Conservation (phyloP, 23 red algal species). For the Gracilaria caudata region DNA sequence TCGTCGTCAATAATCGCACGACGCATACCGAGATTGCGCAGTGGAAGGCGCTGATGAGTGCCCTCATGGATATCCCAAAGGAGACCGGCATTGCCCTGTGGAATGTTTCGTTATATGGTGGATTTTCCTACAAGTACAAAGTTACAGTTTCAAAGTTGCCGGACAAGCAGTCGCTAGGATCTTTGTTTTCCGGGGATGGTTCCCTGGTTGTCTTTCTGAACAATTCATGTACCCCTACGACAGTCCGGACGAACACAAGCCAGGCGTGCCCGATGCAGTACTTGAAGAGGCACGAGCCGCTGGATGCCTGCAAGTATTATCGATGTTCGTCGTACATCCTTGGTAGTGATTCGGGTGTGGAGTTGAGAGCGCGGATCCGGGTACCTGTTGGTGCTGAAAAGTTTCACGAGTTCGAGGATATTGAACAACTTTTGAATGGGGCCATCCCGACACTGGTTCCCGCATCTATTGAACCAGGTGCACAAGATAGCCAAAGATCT, state of each 20-base stretch:
- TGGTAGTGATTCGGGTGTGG: not conserved
- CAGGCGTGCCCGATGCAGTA: not conserved
- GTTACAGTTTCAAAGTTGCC: not conserved
- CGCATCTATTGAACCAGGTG: not conserved
- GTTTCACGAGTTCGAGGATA: not conserved
- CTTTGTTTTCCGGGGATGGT: not conserved
- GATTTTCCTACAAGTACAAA: not conserved
- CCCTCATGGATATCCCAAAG: not conserved
- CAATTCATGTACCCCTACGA: not conserved
- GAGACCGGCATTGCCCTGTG: not conserved
- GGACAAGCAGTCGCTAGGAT: not conserved
- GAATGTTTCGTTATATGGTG: constrained; percentile 16
- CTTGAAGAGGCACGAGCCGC: not conserved
- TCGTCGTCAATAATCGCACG: constrained; percentile 13
- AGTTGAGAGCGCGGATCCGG: constrained; percentile 2
- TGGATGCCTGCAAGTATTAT: not conserved
- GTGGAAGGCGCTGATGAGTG: not conserved
- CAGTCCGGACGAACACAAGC: not conserved
- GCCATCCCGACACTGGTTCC: not conserved
- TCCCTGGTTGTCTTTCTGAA: constrained; percentile 9
- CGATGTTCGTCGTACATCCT: not conserved
- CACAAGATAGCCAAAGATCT: not conserved
- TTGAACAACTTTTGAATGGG: not conserved
- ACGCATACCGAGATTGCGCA: not conserved
- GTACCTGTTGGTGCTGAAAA: not conserved